Evolutionary conservation across 306 rosid species (phyloP).

Genomic region (Fragaria ananassa): DNA sequence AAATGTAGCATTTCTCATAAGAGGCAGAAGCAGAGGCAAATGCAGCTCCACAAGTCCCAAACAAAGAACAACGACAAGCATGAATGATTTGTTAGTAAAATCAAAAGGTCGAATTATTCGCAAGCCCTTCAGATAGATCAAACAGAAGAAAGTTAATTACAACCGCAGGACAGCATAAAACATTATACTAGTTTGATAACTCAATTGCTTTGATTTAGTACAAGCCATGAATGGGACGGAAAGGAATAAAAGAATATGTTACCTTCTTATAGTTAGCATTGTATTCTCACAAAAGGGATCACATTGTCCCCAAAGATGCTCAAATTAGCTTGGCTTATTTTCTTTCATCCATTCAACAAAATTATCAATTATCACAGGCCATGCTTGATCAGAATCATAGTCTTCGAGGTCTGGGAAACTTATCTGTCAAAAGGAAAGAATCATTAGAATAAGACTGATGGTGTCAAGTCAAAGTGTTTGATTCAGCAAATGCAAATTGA

Average conservation of each 20-base stretch:
- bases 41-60: conserved; percentile 4
- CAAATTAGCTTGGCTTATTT: conserved; percentile 17
- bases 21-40: neutral
- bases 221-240: neutral
- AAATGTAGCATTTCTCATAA: neutral
- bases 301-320: conserved; percentile 2
- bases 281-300: conserved; percentile 1
- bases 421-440: conserved; percentile 37
- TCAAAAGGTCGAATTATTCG: neutral
- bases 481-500: neutral
- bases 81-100: conserved; percentile 7
- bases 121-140: conserved; percentile 9
- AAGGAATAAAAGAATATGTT: neutral
- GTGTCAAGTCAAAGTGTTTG: neutral
- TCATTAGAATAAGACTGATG: neutral
- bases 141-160: neutral
- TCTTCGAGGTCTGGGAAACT: conserved; percentile 44
- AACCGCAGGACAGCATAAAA: neutral
- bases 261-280: conserved; percentile 7
- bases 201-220: neutral
- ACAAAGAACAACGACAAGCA: neutral
- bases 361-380: conserved; percentile 65
- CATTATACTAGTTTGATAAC: neutral
- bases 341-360: conserved; percentile 71
- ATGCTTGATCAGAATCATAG: conserved; percentile 57